phyloP scores from a whole-genome alignment of 108 stramenopile species.

The Cyclotella kingstonii region DNA sequence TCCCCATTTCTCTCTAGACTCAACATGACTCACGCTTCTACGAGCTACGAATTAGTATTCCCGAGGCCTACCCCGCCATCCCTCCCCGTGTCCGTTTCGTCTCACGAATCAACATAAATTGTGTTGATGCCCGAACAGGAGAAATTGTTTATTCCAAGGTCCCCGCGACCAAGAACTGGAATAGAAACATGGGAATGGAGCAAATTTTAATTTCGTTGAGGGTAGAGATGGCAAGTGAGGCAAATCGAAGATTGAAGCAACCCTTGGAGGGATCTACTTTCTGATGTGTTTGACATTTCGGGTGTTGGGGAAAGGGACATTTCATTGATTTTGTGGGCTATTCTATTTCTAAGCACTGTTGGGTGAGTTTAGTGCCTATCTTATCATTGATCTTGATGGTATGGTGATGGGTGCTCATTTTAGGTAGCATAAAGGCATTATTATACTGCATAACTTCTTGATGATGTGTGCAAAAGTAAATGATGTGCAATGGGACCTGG shows the following conservation, averaged over 20 bases:
- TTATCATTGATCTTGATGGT: no score
- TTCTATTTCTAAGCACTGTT: no score
- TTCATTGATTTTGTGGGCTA: neutral
- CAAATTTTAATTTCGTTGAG: constrained; percentile 73
- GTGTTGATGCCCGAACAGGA: constrained; percentile 85
- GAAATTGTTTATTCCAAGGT: constrained; percentile 65
- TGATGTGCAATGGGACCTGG: no score
- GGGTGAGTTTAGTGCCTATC: no score
- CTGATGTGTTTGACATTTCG: constrained; percentile 27
- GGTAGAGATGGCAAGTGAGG: constrained; percentile 73
- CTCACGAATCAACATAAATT: constrained; percentile 92
- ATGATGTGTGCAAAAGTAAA: no score
- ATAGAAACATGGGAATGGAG: constrained; percentile 88
- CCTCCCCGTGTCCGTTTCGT: constrained; percentile 91
- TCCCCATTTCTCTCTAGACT: constrained; percentile 56
- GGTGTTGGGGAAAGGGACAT: neutral
- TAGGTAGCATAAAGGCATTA: no score
- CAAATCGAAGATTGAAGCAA: constrained; percentile 77
- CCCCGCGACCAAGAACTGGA: constrained; percentile 82
- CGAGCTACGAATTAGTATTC: constrained; percentile 87
- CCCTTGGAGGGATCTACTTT: constrained; percentile 77
- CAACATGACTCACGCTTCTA: constrained; percentile 93
- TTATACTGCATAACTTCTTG: no score
- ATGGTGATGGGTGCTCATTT: no score
- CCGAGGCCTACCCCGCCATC: constrained; percentile 87